Base-by-base conservation (phyloP, 352 stramenopile genomes). In the Halophytophthora batemanensis region DNA sequence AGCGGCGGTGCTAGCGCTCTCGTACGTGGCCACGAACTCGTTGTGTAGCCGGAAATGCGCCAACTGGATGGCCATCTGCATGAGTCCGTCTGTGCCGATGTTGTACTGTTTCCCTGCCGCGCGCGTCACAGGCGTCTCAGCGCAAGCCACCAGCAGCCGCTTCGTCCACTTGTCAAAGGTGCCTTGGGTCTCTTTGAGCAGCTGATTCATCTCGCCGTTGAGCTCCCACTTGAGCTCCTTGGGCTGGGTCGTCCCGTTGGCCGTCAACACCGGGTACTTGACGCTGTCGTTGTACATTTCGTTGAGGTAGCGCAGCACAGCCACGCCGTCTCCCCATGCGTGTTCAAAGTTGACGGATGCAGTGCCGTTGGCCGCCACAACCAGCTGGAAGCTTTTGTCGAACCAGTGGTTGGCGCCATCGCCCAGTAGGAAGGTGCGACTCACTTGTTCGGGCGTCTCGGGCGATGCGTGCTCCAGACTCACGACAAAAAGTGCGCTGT, bases 311-410 rank as follows among this genome's bases (percentile, higher is more conserved):
- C 82, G 77, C 44, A 96, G 62, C 35, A 96, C 87, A 0, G 87
- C 88, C 2, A 96, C 86, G 37, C 88, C 88, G 43, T 96, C 86
- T 14, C 85, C 85, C 86, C 87, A 97, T 33, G 87, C 84, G 58
- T 97, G 88, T 51, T 97, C 88, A 65, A 96, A 96, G 68, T 93
- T 95, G 39, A 96, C 82, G 2, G 79, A 89, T 14, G 81, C 77
- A 19, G 74, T 74, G 40, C 86, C 88, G 53, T 95, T 95, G 11
- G 66, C 68, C 10, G 81, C 76, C 6, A 96, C 62, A 41, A 96
- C 90, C 4, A 96, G 55, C 61, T 97, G 88, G 50, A 97, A 93
- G 59, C 82, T 94, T 82, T 97, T 97, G 65, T 97, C 88, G 43
- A 95, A 96, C 87, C 88, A 97, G 58, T 91, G 86, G 69, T 96